Percentiles rank a stretch among this genome's conserved stretches.
phyloP scores from a whole-genome alignment of 805 yeast genomes.

The Yamadazyma scolyti region DNA sequence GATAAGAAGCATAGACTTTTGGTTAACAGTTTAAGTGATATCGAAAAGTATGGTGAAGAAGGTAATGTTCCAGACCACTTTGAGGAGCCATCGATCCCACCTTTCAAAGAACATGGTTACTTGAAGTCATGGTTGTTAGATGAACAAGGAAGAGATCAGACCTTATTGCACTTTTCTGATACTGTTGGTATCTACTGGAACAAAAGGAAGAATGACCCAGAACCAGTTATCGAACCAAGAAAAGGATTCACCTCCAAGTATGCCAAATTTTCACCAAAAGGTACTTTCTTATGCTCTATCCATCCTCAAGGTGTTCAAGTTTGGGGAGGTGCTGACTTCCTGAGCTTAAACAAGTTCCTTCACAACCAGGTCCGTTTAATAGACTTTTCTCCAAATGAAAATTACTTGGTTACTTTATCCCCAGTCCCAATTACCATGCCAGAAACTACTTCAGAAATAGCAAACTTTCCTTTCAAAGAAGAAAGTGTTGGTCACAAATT shows the following conservation, averaged over 20 bases:
- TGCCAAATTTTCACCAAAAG: constrained; percentile 89
- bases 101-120: constrained; percentile 73
- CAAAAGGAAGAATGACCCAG: constrained; percentile 67
- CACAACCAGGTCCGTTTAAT: constrained; percentile 88
- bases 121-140: constrained; percentile 91
- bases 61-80: constrained; percentile 61
- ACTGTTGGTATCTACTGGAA: constrained; percentile 86
- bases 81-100: constrained; percentile 68
- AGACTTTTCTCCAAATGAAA: constrained; percentile 91
- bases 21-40: constrained; percentile 78
- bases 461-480: constrained; percentile 75
- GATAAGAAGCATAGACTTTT: constrained; percentile 89
- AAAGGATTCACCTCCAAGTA: constrained; percentile 83
- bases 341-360: constrained; percentile 68
- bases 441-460: constrained; percentile 55
- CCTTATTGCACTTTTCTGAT: constrained; percentile 73
- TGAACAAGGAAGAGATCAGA: constrained; percentile 85
- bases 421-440: constrained; percentile 77
- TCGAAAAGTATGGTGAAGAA: constrained; percentile 71
- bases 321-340: constrained; percentile 89
- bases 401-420: constrained; percentile 84
- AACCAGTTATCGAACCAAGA: constrained; percentile 74
- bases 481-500: constrained; percentile 90
- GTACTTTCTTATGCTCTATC: constrained; percentile 79
- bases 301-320: constrained; percentile 94